These are phyloP conservation scores for Leonotis leonurus DNA, from an alignment of 257 asterid genomes.

Conservation along the genomic window DNA sequence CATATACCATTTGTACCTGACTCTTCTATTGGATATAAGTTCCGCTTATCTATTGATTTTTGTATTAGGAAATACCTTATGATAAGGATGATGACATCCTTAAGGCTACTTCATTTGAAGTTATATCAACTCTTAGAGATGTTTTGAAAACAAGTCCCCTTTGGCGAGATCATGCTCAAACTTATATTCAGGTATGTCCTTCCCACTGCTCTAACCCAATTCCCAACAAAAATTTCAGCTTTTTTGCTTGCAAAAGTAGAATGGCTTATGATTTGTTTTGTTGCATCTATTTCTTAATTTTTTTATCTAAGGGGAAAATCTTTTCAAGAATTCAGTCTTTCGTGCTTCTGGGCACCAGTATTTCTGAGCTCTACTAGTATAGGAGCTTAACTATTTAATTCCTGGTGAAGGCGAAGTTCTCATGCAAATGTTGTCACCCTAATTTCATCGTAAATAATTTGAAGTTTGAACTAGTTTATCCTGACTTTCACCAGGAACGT, in stretches of 20 bases:
- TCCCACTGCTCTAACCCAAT: neutral
- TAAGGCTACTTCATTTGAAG: constrained; percentile 94
- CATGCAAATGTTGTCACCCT: too few species aligned
- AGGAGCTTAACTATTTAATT: constrained; percentile 2
- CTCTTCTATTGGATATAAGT: neutral
- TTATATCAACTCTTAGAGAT: constrained; percentile 87
- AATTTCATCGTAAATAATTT: neutral
- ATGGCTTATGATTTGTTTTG: neutral
- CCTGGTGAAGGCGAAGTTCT: constrained; percentile 2
- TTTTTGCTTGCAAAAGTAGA: neutral
- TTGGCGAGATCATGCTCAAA: constrained; percentile 97
- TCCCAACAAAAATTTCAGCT: neutral
- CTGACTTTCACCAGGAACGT: neutral
- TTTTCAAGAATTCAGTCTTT: constrained; percentile 1
- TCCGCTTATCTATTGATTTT: constrained; percentile 14
- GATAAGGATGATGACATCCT: constrained; percentile 86
- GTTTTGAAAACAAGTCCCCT: constrained; percentile 85
- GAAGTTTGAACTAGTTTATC: neutral
- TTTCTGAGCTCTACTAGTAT: neutral
- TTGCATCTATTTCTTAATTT: constrained; percentile 1
- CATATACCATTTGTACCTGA: neutral
- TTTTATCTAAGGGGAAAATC: neutral
- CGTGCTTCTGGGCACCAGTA: neutral
- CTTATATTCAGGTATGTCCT: constrained; percentile 75
- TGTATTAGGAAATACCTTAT: constrained; percentile 69